Evolutionary conservation across 177 flowering plant species (phyloP).

Genomic region (Vitis hybrid): DNA sequence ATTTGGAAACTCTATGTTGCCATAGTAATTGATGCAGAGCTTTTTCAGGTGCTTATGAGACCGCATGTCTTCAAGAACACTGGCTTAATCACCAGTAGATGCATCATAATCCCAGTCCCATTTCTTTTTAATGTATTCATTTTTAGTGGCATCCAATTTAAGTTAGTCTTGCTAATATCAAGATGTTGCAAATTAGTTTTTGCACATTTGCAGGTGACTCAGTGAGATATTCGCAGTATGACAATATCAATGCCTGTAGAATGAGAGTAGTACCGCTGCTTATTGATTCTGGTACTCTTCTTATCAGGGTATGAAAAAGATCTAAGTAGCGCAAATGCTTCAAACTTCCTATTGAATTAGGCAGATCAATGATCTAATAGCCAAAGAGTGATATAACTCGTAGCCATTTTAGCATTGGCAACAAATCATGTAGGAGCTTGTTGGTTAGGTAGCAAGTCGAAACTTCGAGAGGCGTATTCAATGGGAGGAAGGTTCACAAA

Average conservation of each 20-base stretch:
- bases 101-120: constrained; percentile 14
- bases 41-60: constrained; percentile 13
- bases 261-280: constrained; percentile 21
- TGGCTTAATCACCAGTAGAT: neutral
- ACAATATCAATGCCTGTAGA: constrained; percentile 28
- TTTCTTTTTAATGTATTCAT: constrained; percentile 9
- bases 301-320: constrained; percentile 22
- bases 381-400: constrained; percentile 17
- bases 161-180: neutral
- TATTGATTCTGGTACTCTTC: constrained; percentile 22
- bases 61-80: constrained; percentile 11
- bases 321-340: constrained; percentile 31
- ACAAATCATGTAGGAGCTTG: neutral
- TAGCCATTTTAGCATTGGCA: constrained; percentile 15
- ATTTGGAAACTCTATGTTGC: constrained; percentile 14
- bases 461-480: neutral
- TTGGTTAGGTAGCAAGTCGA: neutral
- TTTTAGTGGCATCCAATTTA: constrained; percentile 10
- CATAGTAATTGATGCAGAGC: constrained; percentile 8
- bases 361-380: constrained; percentile 3
- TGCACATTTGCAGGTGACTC: constrained; percentile 20
- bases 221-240: constrained; percentile 15
- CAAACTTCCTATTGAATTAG: constrained; percentile 30
- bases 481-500: constrained; percentile 30
- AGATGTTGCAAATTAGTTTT: constrained; percentile 17